A percentile compares a stretch with the other conserved stretches of the same genome.
These are phyloP conservation scores for Martensiomyces pterosporus DNA, from an alignment of 192 early-diverging fungal genomes.

Conservation along the genomic window DNA sequence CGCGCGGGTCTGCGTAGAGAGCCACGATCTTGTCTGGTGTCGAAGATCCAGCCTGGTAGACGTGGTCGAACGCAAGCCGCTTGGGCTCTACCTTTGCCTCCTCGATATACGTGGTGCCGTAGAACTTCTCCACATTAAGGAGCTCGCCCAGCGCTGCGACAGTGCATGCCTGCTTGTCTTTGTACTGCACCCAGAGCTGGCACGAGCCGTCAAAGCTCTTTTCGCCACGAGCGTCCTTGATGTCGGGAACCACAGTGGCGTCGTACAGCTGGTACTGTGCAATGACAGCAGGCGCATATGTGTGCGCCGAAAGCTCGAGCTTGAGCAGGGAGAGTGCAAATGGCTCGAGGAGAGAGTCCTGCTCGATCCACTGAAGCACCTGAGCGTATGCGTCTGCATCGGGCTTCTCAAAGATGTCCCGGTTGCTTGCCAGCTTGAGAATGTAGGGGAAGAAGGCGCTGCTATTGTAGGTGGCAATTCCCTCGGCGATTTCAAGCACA, in stretches of 20 bases:
- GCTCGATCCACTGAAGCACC: constrained; percentile 50
- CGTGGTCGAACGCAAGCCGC: constrained; percentile 61
- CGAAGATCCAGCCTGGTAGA: constrained; percentile 18
- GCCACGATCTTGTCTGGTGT: constrained; percentile 37
- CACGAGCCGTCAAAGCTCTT: constrained; percentile 60
- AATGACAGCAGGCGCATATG: constrained; percentile 72
- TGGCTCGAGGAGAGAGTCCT: constrained; percentile 33
- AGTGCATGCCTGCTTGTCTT: constrained; percentile 66
- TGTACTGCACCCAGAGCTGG: constrained; percentile 65
- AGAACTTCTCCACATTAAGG: constrained; percentile 40
- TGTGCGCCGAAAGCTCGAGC: constrained; percentile 65
- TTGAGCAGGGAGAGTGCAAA: constrained; percentile 60
- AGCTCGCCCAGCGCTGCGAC: constrained; percentile 42
- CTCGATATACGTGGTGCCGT: constrained; percentile 31
- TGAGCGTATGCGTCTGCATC: constrained; percentile 51
- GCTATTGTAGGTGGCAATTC: constrained; percentile 58
- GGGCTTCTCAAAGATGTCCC: constrained; percentile 16
- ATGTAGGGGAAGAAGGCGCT: constrained; percentile 63
- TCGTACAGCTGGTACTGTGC: constrained; percentile 80
- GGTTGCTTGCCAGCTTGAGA: constrained; percentile 47
- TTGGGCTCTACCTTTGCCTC: constrained; percentile 25
- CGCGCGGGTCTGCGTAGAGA: constrained; percentile 73
- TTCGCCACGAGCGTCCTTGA: constrained; percentile 27
- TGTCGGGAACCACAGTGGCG: constrained; percentile 58
- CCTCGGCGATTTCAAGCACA: constrained; percentile 74